These are phyloP conservation scores for Boechera retrofracta DNA, from an alignment of 345 rosid genomes.

Conservation along the genomic window DNA sequence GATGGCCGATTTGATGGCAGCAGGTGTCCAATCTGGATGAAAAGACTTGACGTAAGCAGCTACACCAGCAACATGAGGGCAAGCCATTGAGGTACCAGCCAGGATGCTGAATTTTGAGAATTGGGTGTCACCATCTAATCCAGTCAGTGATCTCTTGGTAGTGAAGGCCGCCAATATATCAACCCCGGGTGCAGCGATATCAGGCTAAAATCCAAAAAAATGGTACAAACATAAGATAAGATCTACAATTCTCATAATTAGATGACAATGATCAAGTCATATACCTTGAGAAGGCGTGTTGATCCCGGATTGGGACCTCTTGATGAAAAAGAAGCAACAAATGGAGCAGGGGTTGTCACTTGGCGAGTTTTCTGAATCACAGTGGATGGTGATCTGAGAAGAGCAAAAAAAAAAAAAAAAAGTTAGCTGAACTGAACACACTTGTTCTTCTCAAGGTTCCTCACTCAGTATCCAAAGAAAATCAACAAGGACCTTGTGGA, in stretches of 20 bases:
- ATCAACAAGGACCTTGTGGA: constrained; percentile 55
- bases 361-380: constrained; percentile 63
- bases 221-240: neutral
- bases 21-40: constrained; percentile 79
- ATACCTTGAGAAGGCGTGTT: constrained; percentile 72
- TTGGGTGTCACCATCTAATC: constrained; percentile 80
- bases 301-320: constrained; percentile 91
- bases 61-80: constrained; percentile 86
- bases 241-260: neutral
- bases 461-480: constrained; percentile 1
- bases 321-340: constrained; percentile 85
- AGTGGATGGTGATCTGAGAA: constrained; percentile 69
- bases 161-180: constrained; percentile 88
- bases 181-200: constrained; percentile 85
- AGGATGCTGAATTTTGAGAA: constrained; percentile 68
- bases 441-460: neutral
- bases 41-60: constrained; percentile 94
- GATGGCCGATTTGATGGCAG: constrained; percentile 91
- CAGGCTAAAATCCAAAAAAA: constrained; percentile 61
- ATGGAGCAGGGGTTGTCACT: constrained; percentile 68
- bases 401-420: neutral
- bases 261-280: neutral
- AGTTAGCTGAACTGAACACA: neutral
- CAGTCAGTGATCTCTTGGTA: constrained; percentile 74
- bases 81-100: constrained; percentile 96